Percentiles rank a stretch among this genome's conserved stretches.
These are phyloP conservation scores for Saraca asoca DNA, from an alignment of 331 rosid species.

Conservation along the genomic window DNA sequence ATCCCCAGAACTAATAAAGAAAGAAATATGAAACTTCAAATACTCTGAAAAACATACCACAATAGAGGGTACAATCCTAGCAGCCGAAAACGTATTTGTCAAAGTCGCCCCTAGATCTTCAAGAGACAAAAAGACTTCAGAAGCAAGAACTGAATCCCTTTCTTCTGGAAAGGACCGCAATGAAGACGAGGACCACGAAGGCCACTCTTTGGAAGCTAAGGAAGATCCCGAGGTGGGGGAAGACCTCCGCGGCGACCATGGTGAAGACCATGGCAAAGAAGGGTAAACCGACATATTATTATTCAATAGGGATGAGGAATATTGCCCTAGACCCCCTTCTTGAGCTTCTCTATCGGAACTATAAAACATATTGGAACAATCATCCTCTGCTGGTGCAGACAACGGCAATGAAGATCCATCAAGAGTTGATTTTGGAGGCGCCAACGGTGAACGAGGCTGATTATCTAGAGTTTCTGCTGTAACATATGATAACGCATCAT, in stretches of 20 bases:
- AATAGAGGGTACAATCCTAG: slow-evolving; percentile 28
- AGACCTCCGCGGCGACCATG: slow-evolving; percentile 17
- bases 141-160: neutral
- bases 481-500: neutral
- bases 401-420: neutral
- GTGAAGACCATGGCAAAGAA: slow-evolving; percentile 9
- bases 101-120: slow-evolving; percentile 5
- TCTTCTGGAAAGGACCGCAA: neutral
- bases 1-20: neutral
- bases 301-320: slow-evolving; percentile 9
- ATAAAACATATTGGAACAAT: neutral
- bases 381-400: slow-evolving; percentile 1
- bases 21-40: neutral
- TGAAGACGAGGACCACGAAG: slow-evolving; percentile 6
- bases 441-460: neutral
- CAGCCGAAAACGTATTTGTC: neutral
- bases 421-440: slow-evolving; percentile 5
- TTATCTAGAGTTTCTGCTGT: neutral
- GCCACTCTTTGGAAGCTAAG: slow-evolving; percentile 16
- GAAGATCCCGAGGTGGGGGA: neutral
- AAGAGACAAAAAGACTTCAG: slow-evolving; percentile 21
- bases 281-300: slow-evolving; percentile 22
- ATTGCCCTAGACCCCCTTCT: slow-evolving; percentile 5
- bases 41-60: slow-evolving; percentile 42
- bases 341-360: neutral